phyloP scores from a whole-genome alignment of 768 basidiomycete species.

The Pholiota microspora region DNA sequence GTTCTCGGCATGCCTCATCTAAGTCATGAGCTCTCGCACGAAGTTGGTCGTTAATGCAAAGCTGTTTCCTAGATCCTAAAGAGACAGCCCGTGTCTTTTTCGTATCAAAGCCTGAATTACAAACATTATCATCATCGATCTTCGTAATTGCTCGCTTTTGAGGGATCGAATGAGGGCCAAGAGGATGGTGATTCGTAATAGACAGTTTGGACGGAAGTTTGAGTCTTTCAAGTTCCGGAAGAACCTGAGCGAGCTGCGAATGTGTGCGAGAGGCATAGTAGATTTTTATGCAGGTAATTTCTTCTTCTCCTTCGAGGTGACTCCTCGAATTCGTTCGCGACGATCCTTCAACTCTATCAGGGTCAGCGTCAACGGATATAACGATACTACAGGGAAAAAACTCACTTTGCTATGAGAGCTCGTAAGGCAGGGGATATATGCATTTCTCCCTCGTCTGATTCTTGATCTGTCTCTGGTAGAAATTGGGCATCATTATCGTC shows the following conservation, averaged over 20 bases:
- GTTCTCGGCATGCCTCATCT: conserved; percentile 85
- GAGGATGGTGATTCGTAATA: conserved; percentile 23
- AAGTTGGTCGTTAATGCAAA: conserved; percentile 88
- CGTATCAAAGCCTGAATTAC: conserved; percentile 14
- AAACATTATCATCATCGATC: conserved; percentile 21
- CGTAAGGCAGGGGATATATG: conserved; percentile 78
- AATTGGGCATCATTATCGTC: conserved; percentile 65
- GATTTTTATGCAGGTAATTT: conserved; percentile 74
- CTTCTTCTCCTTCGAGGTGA: conserved; percentile 31
- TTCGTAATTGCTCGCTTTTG: conserved; percentile 19
- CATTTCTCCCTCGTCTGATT: conserved; percentile 36
- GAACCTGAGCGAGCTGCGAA: conserved; percentile 89
- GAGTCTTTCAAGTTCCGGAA: conserved; percentile 82
- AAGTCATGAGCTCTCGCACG: conserved; percentile 62
- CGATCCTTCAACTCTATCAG: conserved; percentile 31
- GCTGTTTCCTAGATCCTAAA: conserved; percentile 84
- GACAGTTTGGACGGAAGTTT: conserved; percentile 34
- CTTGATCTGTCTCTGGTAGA: conserved; percentile 59
- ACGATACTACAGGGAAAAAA: not conserved
- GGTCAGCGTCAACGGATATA: not conserved
- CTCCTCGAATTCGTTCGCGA: conserved; percentile 18
- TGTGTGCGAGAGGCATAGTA: conserved; percentile 96
- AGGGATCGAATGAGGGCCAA: conserved; percentile 13
- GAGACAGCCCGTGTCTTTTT: conserved; percentile 64
- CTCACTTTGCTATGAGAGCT: conserved; percentile 76